These are phyloP conservation scores for Fusarium acutatum DNA, from an alignment of 2,329 filamentous ascomycete species.

Conservation along the genomic window DNA sequence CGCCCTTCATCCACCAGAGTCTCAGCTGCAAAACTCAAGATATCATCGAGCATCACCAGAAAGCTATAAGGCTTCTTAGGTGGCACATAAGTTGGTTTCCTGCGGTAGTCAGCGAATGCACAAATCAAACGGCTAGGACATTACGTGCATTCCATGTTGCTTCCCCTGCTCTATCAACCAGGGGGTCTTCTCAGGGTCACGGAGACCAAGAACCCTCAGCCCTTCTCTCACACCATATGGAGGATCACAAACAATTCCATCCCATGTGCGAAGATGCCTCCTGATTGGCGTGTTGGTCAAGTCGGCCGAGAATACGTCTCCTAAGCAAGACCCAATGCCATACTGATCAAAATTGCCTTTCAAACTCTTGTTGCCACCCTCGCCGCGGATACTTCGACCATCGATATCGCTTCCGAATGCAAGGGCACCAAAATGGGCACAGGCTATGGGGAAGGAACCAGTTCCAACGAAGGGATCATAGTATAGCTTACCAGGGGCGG, in stretches of 20 bases:
- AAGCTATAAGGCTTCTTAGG: constrained; percentile 95
- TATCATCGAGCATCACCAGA: constrained; percentile 86
- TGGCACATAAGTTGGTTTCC: constrained; percentile 74
- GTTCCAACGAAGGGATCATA: constrained; percentile 98
- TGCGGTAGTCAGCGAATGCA: constrained; percentile 29
- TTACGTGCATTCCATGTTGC: constrained; percentile 71
- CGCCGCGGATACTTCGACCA: constrained; percentile 84
- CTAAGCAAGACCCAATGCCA: constrained; percentile 68
- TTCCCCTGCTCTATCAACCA: constrained; percentile 74
- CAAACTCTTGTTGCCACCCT: constrained; percentile 60
- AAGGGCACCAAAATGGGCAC: constrained; percentile 86
- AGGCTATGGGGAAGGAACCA: constrained; percentile 89
- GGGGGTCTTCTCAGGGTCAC: constrained; percentile 68
- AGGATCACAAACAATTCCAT: constrained; percentile 94
- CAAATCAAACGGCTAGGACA: neutral
- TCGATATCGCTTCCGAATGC: constrained; percentile 93
- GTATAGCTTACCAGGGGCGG: constrained; percentile 82
- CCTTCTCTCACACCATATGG: constrained; percentile 96
- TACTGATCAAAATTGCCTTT: constrained; percentile 87
- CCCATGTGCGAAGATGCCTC: constrained; percentile 67
- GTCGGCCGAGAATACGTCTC: constrained; percentile 86
- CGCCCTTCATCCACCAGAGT: constrained; percentile 82
- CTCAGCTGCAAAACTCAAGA: constrained; percentile 80
- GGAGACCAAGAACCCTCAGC: constrained; percentile 82
- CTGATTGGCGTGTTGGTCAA: constrained; percentile 85